Evolutionary conservation across 805 yeast genomes (phyloP).

Genomic region (Candida tallmaniae): DNA sequence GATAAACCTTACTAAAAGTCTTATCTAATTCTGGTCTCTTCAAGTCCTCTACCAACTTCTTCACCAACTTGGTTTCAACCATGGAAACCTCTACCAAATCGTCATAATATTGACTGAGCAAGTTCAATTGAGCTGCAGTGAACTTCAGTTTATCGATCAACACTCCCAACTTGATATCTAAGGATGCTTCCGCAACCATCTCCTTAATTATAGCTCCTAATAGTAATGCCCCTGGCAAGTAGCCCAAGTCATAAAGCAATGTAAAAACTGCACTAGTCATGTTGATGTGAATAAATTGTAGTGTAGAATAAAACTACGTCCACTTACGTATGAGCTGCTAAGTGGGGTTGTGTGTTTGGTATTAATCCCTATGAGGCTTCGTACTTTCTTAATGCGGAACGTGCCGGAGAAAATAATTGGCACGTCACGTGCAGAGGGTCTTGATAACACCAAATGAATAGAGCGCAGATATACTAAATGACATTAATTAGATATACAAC

Average conservation of each 20-base stretch:
- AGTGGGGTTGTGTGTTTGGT: too few relatives aligned
- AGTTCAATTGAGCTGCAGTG: constrained; percentile 20
- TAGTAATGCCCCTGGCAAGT: constrained; percentile 56
- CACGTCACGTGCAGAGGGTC: too few relatives aligned
- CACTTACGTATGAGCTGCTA: too few relatives aligned
- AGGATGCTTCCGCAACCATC: constrained; percentile 10
- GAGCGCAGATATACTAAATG: constrained; percentile 7
- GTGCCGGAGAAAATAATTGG: too few relatives aligned
- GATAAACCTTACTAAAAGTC: constrained; percentile 52
- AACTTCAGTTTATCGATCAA: constrained; percentile 29
- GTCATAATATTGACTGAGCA: constrained; percentile 24
- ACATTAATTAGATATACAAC: constrained; percentile 24
- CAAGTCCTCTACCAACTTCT: constrained; percentile 30
- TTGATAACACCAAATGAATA: not conserved
- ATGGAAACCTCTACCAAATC: constrained; percentile 25
- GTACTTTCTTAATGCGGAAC: too few relatives aligned
- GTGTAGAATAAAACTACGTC: too few relatives aligned
- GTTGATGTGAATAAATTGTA: too few relatives aligned
- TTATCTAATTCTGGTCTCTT: constrained; percentile 49
- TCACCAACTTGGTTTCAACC: constrained; percentile 15
- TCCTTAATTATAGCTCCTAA: constrained; percentile 35
- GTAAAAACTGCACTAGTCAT: constrained; percentile 42
- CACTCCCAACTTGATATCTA: constrained; percentile 23
- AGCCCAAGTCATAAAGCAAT: constrained; percentile 45
- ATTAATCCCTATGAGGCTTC: too few relatives aligned